Conservation (phyloP, 1,139 yeast genomes). For the Protomyces lactucae-debilis region DNA sequence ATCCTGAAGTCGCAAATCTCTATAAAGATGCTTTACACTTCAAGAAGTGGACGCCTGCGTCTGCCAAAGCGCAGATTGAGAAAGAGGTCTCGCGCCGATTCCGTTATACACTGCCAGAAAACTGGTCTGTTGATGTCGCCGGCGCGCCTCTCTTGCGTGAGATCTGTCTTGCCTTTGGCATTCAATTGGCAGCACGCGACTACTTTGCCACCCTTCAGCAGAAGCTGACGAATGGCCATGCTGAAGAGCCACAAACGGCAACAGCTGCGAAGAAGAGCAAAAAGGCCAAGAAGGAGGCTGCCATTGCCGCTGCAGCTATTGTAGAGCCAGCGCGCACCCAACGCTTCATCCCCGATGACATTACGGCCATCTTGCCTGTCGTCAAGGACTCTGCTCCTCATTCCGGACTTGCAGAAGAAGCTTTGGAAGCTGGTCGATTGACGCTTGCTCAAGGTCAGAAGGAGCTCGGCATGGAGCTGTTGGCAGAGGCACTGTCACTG, state of each 20-base stretch:
- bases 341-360: constrained; percentile 56
- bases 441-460: constrained; percentile 38
- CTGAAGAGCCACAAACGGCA: constrained; percentile 37
- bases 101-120: constrained; percentile 53
- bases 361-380: constrained; percentile 64
- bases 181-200: constrained; percentile 67
- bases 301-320: constrained; percentile 37
- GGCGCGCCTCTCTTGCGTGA: constrained; percentile 60
- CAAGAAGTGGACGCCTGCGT: constrained; percentile 46
- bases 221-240: constrained; percentile 24
- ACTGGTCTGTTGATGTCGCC: constrained; percentile 46
- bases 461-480: constrained; percentile 43
- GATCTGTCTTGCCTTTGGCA: constrained; percentile 71
- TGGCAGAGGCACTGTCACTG: constrained; percentile 65
- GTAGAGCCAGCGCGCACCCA: constrained; percentile 28
- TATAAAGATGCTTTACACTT: constrained; percentile 40
- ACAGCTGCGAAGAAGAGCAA: constrained; percentile 39
- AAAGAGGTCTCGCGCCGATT: constrained; percentile 52
- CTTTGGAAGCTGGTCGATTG: constrained; percentile 53
- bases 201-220: constrained; percentile 43
- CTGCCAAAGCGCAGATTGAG: constrained; percentile 46
- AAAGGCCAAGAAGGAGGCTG: constrained; percentile 43
- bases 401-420: constrained; percentile 68
- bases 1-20: constrained; percentile 38
- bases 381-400: constrained; percentile 66